Conservation (phyloP, 352 stramenopile species). For the Globisporangium polare region DNA sequence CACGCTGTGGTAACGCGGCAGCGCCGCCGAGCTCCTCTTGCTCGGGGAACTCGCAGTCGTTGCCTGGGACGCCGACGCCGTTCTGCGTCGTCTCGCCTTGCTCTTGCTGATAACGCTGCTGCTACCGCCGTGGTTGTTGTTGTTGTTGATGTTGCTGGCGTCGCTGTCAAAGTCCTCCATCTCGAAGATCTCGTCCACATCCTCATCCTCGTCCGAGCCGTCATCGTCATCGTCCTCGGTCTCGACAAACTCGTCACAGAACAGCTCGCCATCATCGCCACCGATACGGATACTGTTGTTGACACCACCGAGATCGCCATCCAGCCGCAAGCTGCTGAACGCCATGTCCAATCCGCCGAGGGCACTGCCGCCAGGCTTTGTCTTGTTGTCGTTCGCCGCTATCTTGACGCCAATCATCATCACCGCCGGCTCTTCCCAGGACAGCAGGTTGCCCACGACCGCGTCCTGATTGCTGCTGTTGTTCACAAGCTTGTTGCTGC, state of each 20-base stretch:
- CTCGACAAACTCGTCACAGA: slow-evolving; percentile 27
- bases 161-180: slow-evolving; percentile 61
- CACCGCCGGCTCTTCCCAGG: slow-evolving; percentile 57
- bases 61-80: slow-evolving; percentile 14
- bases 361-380: background rate
- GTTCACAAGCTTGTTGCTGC: slow-evolving; percentile 5
- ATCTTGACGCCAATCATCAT: slow-evolving; percentile 26
- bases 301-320: slow-evolving; percentile 16
- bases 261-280: background rate
- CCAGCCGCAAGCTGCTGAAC: slow-evolving; percentile 20
- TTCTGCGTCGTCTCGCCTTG: slow-evolving; percentile 7
- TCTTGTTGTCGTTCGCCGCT: background rate
- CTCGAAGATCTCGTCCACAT: slow-evolving; percentile 68
- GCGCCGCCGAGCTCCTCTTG: slow-evolving; percentile 3
- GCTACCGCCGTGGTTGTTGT: slow-evolving; percentile 1
- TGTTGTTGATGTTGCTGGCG: slow-evolving; percentile 9
- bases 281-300: slow-evolving; percentile 15
- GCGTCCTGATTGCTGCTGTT: slow-evolving; percentile 10
- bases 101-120: slow-evolving; percentile 4
- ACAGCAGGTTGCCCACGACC: slow-evolving; percentile 35
- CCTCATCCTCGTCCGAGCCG: slow-evolving; percentile 32
- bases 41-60: slow-evolving; percentile 6
- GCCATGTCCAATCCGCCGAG: slow-evolving; percentile 10
- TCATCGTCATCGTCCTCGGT: slow-evolving; percentile 43
- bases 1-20: slow-evolving; percentile 17